Percentiles rank a stretch among this genome's conserved stretches.
phyloP scores from a whole-genome alignment of 2,329 filamentous ascomycete genomes.

The Parastagonospora nodorum region DNA sequence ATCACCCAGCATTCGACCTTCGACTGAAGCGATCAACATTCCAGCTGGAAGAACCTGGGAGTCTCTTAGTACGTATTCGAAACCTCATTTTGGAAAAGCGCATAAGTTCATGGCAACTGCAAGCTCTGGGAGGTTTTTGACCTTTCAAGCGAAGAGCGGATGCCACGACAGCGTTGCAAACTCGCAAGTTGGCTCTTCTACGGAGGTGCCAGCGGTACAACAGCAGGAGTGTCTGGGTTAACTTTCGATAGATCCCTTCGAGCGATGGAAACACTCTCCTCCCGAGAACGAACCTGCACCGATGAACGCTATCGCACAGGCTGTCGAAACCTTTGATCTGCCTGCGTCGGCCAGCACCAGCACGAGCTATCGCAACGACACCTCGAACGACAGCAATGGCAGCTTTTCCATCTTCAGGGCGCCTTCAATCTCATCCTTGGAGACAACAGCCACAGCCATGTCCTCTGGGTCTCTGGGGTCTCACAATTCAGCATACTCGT shows the following conservation, averaged over 20 bases:
- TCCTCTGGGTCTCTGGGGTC: slow-evolving; percentile 61
- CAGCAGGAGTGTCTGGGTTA: slow-evolving; percentile 43
- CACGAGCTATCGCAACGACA: slow-evolving; percentile 52
- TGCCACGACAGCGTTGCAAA: slow-evolving; percentile 2
- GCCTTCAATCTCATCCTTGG: slow-evolving; percentile 60
- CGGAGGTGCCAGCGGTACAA: slow-evolving; percentile 13
- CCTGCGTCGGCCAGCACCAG: slow-evolving; percentile 40
- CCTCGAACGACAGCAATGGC: slow-evolving; percentile 56
- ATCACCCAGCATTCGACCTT: slow-evolving; percentile 70
- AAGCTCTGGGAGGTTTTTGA: slow-evolving; percentile 25
- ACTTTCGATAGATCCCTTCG: slow-evolving; percentile 63
- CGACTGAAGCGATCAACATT: slow-evolving; percentile 73
- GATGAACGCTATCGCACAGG: slow-evolving; percentile 66
- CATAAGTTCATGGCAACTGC: slow-evolving; percentile 22
- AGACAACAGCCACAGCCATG: slow-evolving; percentile 55
- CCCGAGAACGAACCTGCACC: slow-evolving; percentile 72
- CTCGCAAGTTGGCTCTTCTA: slow-evolving; percentile 3
- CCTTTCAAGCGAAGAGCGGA: slow-evolving; percentile 20
- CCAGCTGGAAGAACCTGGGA: slow-evolving; percentile 65
- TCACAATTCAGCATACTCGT: slow-evolving; percentile 61
- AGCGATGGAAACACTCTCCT: slow-evolving; percentile 72
- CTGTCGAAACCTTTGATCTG: slow-evolving; percentile 53
- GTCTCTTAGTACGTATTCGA: slow-evolving; percentile 40
- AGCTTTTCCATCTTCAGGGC: slow-evolving; percentile 57
- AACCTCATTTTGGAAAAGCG: slow-evolving; percentile 14